Base-by-base conservation (phyloP, 2,329 filamentous ascomycete genomes). In the Verticillium longisporum region DNA sequence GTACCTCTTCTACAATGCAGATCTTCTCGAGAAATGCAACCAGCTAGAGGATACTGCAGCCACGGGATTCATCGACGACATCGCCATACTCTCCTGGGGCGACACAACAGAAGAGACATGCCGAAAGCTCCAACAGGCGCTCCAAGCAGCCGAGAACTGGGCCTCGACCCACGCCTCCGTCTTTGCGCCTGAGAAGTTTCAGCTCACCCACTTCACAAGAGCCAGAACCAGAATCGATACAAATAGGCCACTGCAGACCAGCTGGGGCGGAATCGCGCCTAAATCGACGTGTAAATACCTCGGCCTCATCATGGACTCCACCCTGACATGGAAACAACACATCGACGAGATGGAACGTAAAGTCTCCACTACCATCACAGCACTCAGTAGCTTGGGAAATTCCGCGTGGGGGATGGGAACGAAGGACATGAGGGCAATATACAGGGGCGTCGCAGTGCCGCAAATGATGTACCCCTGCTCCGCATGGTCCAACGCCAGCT, bases 401-500 rank as follows among this genome's bases (percentile, higher is more conserved):
- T 70, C 67, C 31, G 67, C 65, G 21, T 70, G 37, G 65, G 67
- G 67, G 45, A 59, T 63, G 2, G 64, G 61, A 18, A 34, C 64
- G 14, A 62, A 65, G 13, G 68, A 68, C 55, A 64, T 71, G 15
- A 61, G 66, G 56, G 64, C 68, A 36, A 64, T 71, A 14, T 71
- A 71, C 55, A 63, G 63, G 32, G 66, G 65, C 26, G 66, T 71
- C 26, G 62, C 68, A 5, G 53, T 70, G 54, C 63, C 61, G 9
- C 50, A 70, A 37, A 70, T 72, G 59, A 61, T 69, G 10, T 72
- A 69, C 56, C 64, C 62, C 2, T 71, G 64, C 58, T 73, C 68
- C 6, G 66, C 66, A 41, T 71, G 68, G 69, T 62, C 33, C 33
- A 36, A 36, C 33, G 10, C 33, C 33, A 36, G 33, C 33, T 36